Conservation (phyloP, 1,284 basidiomycete genomes). For the Coniferiporia sulphurascens region DNA sequence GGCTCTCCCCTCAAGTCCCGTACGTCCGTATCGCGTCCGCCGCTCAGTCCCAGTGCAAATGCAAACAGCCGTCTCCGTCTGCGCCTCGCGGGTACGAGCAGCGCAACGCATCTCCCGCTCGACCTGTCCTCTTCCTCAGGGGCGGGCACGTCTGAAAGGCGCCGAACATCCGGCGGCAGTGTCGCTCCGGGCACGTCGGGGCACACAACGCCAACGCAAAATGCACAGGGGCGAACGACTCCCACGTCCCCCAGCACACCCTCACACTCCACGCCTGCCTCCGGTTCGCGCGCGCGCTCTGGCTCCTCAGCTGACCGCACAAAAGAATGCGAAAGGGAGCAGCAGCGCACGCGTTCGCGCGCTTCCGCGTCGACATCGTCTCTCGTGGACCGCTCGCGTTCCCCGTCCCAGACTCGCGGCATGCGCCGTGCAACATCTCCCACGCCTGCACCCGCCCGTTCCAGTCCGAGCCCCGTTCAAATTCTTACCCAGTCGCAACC, state of each 20-base stretch:
- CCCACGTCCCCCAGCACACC: slow-evolving; percentile 1
- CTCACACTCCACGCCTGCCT: slow-evolving; percentile 7
- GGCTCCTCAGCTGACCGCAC: slow-evolving; percentile 13
- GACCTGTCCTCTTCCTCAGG: not conserved
- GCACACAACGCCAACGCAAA: not conserved
- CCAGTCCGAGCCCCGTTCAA: not conserved
- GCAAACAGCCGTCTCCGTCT: slow-evolving; percentile 7
- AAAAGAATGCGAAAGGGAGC: slow-evolving; percentile 11
- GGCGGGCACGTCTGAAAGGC: not conserved
- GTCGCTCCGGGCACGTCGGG: not conserved
- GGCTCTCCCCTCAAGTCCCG: not conserved
- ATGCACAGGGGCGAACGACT: slow-evolving; percentile 4
- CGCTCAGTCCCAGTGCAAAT: slow-evolving; percentile 11
- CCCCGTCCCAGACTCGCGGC: slow-evolving; percentile 4
- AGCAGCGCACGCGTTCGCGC: slow-evolving; percentile 9
- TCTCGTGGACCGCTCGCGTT: slow-evolving; percentile 11
- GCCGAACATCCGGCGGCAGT: slow-evolving; percentile 9
- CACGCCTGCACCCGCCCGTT: not conserved
- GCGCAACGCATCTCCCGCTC: not conserved
- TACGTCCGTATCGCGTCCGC: slow-evolving; percentile 5
- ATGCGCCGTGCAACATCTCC: slow-evolving; percentile 3
- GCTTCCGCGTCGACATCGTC: slow-evolving; percentile 9
- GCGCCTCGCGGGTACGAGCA: slow-evolving; percentile 2
- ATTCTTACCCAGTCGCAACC: not conserved
- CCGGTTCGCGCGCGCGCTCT: too few species aligned